phyloP scores from a whole-genome alignment of 2,329 filamentous ascomycete genomes.

The Aureobasidium sp. region DNA sequence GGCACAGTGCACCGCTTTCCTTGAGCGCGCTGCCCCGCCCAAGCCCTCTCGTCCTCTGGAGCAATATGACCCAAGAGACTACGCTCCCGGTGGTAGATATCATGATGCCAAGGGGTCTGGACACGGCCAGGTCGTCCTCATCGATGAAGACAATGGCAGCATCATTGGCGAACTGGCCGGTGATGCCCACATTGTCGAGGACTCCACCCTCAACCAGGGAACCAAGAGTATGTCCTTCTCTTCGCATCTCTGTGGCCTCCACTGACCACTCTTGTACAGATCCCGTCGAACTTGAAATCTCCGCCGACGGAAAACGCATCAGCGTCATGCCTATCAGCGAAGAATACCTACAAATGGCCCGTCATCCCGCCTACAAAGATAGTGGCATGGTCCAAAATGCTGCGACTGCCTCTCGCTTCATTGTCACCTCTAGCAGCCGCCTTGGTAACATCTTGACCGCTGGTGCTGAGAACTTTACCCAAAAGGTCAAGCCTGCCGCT shows the following conservation, averaged over 20 bases:
- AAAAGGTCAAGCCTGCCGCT: conserved; percentile 66
- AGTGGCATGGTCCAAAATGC: conserved; percentile 82
- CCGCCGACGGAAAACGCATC: conserved; percentile 61
- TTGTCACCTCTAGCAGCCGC: conserved; percentile 79
- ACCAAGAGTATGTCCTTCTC: conserved; percentile 65
- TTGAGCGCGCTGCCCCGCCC: conserved; percentile 70
- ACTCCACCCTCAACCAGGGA: conserved; percentile 68
- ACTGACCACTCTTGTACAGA: conserved; percentile 42
- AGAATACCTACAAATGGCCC: conserved; percentile 67
- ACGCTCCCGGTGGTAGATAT: conserved; percentile 61
- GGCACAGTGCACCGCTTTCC: conserved; percentile 93
- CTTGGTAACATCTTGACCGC: conserved; percentile 70
- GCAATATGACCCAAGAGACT: conserved; percentile 74
- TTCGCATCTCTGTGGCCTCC: background rate
- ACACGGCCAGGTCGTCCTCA: conserved; percentile 73
- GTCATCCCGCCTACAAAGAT: conserved; percentile 87
- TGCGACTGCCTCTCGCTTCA: conserved; percentile 78
- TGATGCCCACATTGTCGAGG: conserved; percentile 72
- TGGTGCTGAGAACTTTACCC: conserved; percentile 73
- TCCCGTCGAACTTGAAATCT: conserved; percentile 72
- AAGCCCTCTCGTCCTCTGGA: conserved; percentile 27
- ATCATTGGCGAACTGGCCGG: conserved; percentile 88
- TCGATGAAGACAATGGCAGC: conserved; percentile 94
- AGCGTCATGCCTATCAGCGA: conserved; percentile 60
- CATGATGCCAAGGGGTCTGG: conserved; percentile 43